phyloP scores from a whole-genome alignment of 108 stramenopile species.

The Chaetoceros muelleri region DNA sequence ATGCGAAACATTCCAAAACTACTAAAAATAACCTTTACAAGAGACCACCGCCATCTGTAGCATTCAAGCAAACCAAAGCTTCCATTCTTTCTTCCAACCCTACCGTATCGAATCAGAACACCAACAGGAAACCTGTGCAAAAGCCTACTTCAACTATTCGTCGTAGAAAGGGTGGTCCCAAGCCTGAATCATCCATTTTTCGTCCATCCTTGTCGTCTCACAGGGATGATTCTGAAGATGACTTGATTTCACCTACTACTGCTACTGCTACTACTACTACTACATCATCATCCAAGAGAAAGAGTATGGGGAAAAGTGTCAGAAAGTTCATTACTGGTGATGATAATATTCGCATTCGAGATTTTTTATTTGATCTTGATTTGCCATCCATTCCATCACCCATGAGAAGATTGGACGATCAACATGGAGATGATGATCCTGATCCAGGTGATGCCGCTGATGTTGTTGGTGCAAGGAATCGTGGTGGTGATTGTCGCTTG shows the following conservation, averaged over 20 bases:
- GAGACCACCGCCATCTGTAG: not conserved
- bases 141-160: too few relatives aligned
- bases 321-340: conserved; percentile 34
- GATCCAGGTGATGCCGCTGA: not conserved
- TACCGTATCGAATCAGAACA: too few relatives aligned
- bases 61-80: not conserved
- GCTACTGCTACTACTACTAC: not conserved
- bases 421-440: not conserved
- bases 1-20: not conserved
- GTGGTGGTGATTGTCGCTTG: not conserved
- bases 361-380: conserved; percentile 36
- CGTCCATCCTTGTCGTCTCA: not conserved
- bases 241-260: too few relatives aligned
- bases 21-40: not conserved
- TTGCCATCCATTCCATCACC: conserved; percentile 17
- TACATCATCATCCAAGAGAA: not conserved
- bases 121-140: too few relatives aligned
- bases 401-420: not conserved
- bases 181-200: not conserved
- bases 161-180: not conserved
- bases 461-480: not conserved
- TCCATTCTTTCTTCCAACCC: not conserved
- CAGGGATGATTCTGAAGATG: not conserved
- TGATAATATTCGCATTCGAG: conserved; percentile 29
- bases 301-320: conserved; percentile 12